Evolutionary conservation across 768 basidiomycete genomes (phyloP), one percentile per base, ranked within the genome.

Genomic region (Lactarius psammicola): DNA sequence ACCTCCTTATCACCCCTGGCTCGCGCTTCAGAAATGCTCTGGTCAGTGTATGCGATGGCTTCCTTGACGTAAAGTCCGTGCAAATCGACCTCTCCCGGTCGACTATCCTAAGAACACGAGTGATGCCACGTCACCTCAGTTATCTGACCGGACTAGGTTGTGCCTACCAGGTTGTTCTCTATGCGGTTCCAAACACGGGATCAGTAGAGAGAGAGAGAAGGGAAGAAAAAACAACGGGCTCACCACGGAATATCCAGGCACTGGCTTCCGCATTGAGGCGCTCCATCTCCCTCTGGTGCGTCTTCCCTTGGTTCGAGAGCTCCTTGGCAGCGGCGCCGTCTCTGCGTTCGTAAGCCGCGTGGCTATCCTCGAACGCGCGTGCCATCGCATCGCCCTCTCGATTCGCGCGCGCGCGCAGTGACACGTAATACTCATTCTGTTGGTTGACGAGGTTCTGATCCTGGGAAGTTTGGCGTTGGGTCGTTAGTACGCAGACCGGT

Each of bases 61-160:
- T 98, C 96, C 73, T 93, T 94, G 67, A 96, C 95, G 75, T 92
- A 96, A 4, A 98, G 78, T 1, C 94, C 95, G 72, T 98, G 95
- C 28, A 98, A 78, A 75, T 98, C 92, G 54, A 97, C 78, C 74
- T 94, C 90, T 1, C 88, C 90, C 0, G 82, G 82, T 64, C 83
- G 75, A 59, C 87, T 87, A 66, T 90, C 86, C 84, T 88, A 71
- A 51, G 60, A 11, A 7, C 33, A 38, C 6, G 15, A 13, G 2
- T 18, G 10, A 18, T 26, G 23, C 31, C 59, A 46, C 30, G 44
- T 56, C 38, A 59, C 44, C 4, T 23, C 30, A 30, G 17, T 23
- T 26, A 46, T 59, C 13, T 11, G 20, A 6, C 59, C 46, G 13
- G 28, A 46, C 5, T 44, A 56, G 13, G 1, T 44, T 49, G 56